Conservation (phyloP, 345 rosid species). For the Ceriops tagal region DNA sequence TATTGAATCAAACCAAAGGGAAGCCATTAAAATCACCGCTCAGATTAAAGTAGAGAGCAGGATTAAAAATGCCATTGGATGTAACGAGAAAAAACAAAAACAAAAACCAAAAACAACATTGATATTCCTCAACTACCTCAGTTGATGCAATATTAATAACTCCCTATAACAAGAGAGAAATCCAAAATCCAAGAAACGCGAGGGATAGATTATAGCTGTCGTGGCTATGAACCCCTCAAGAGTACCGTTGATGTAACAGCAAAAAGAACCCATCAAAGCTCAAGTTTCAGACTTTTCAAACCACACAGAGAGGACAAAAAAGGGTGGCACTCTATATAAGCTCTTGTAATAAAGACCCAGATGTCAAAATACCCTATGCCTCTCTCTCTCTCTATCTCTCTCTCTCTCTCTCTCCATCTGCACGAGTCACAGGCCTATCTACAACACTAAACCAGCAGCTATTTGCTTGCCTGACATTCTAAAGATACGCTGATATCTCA, state of each 20-base stretch:
- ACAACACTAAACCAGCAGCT: conserved; percentile 18
- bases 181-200: conserved; percentile 32
- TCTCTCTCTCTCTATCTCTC: background rate
- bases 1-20: conserved; percentile 15
- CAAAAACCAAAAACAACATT: background rate
- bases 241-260: conserved; percentile 33
- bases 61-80: background rate
- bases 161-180: conserved; percentile 32
- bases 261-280: conserved; percentile 33
- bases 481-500: conserved; percentile 36
- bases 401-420: background rate
- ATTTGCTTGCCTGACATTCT: conserved; percentile 43
- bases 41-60: conserved; percentile 1
- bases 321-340: conserved; percentile 25
- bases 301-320: conserved; percentile 14
- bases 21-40: conserved; percentile 2
- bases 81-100: background rate
- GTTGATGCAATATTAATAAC: conserved; percentile 30
- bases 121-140: conserved; percentile 20
- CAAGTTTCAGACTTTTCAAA: conserved; percentile 19
- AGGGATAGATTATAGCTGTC: conserved; percentile 43
- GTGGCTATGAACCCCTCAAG: conserved; percentile 40
- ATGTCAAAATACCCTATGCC: conserved; percentile 11
- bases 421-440: conserved; percentile 37
- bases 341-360: conserved; percentile 27